Evolutionary conservation across 352 stramenopile species (phyloP).

Genomic region (Pythium phragmiticola): DNA sequence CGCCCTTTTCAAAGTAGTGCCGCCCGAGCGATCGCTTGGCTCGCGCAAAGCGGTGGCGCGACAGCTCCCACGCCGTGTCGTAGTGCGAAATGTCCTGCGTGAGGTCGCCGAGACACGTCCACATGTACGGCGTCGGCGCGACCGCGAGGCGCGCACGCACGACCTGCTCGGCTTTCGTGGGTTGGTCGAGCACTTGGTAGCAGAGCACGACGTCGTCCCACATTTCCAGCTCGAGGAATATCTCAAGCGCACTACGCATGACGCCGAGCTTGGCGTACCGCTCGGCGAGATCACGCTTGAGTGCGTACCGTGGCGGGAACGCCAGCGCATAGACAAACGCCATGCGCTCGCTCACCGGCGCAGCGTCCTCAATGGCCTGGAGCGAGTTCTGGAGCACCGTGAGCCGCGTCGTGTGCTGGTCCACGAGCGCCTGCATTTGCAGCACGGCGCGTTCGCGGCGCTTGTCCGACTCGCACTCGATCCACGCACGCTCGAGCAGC

Average conservation of each 20-base stretch:
- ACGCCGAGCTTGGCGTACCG: conserved; percentile 92
- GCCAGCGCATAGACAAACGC: conserved; percentile 91
- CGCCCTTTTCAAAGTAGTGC: conserved; percentile 87
- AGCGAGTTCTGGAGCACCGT: conserved; percentile 89
- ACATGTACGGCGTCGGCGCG: conserved; percentile 91
- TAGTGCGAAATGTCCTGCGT: conserved; percentile 89
- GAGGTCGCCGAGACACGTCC: conserved; percentile 91
- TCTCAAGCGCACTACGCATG: conserved; percentile 86
- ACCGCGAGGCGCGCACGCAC: conserved; percentile 86
- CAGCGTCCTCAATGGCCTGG: conserved; percentile 87
- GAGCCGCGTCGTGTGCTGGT: conserved; percentile 94
- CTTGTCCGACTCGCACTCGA: conserved; percentile 94
- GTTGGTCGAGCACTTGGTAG: conserved; percentile 91
- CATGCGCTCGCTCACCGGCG: conserved; percentile 89
- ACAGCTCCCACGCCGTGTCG: conserved; percentile 91
- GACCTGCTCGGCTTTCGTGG: conserved; percentile 87
- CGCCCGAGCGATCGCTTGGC: conserved; percentile 91
- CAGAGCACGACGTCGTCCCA: conserved; percentile 97
- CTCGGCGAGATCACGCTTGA: conserved; percentile 92
- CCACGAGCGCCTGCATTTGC: conserved; percentile 95
- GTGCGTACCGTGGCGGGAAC: conserved; percentile 92
- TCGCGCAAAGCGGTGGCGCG: conserved; percentile 88
- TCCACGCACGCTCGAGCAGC: conserved; percentile 90
- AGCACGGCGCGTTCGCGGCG: conserved; percentile 93
- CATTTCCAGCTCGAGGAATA: conserved; percentile 94